phyloP scores from a whole-genome alignment of 2,329 filamentous ascomycete species.

The Alternaria alternata region DNA sequence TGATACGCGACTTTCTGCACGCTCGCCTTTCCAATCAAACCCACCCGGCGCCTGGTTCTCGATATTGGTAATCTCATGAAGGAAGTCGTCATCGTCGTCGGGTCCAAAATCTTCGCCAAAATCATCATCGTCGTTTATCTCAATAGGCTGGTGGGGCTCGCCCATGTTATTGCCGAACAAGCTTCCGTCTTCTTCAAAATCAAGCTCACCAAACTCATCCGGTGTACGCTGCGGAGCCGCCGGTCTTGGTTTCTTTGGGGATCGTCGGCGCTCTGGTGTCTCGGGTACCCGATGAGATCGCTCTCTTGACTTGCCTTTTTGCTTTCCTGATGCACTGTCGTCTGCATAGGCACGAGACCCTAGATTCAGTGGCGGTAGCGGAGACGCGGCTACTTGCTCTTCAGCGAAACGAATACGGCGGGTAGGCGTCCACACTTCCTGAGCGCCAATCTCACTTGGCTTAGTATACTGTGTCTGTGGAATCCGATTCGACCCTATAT shows the following conservation, averaged over 20 bases:
- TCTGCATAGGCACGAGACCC: conserved; percentile 1
- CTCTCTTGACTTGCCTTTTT: conserved; percentile 16
- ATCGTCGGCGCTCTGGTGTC: conserved; percentile 31
- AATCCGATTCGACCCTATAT: conserved; percentile 26
- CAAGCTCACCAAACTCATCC: conserved; percentile 36
- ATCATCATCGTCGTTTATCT: conserved; percentile 22
- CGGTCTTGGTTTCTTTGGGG: conserved; percentile 17
- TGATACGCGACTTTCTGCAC: conserved; percentile 22
- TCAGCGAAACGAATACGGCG: conserved; percentile 39
- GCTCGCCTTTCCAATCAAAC: conserved; percentile 43
- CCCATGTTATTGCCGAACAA: conserved; percentile 25
- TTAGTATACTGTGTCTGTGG: conserved; percentile 48
- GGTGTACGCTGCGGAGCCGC: conserved; percentile 12
- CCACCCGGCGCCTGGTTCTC: conserved; percentile 47
- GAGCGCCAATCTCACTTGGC: conserved; percentile 41
- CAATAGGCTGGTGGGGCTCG: conserved; percentile 15
- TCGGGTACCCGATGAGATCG: conserved; percentile 32
- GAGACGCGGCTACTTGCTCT: conserved; percentile 23
- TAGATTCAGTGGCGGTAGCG: conserved; percentile 20
- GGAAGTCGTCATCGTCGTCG: conserved; percentile 44
- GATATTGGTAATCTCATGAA: conserved; percentile 54
- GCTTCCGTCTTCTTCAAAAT: conserved; percentile 35
- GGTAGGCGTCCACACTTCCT: conserved; percentile 38
- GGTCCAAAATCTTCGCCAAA: conserved; percentile 41
- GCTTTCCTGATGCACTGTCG: background rate